Percentiles rank a stretch among this genome's conserved stretches.
phyloP scores from a whole-genome alignment of 2,329 filamentous ascomycete species.

The Pseudogymnoascus sp. region DNA sequence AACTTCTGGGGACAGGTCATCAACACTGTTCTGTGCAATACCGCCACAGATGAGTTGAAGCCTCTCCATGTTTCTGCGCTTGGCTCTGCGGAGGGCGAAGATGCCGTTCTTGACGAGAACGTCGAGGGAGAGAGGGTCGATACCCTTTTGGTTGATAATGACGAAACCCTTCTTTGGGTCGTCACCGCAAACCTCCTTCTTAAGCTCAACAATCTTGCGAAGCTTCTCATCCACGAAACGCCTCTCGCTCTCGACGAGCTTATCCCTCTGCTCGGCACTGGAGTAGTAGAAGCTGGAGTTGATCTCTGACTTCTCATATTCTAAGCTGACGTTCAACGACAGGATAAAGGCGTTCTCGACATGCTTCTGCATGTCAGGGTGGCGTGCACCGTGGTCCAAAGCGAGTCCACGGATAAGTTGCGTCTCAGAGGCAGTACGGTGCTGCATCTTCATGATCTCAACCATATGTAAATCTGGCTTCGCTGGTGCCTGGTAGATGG shows the following conservation, averaged over 20 bases:
- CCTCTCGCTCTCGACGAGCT: constrained; percentile 94
- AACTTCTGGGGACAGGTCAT: constrained; percentile 78
- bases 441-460: constrained; percentile 99
- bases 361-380: constrained; percentile 96
- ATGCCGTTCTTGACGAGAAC: constrained; percentile 98
- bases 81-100: constrained; percentile 84
- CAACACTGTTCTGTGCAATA: constrained; percentile 87
- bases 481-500: constrained; percentile 80
- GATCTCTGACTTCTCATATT: constrained; percentile 99
- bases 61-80: constrained; percentile 98
- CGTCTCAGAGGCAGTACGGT: constrained; percentile 90
- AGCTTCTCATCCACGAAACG: constrained; percentile 94
- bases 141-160: constrained; percentile 98
- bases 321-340: constrained; percentile 90
- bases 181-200: constrained; percentile 92
- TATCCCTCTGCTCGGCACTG: constrained; percentile 91
- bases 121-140: constrained; percentile 91
- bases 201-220: constrained; percentile 93
- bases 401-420: constrained; percentile 90
- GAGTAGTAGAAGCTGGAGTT: constrained; percentile 99
- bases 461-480: constrained; percentile 99
- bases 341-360: constrained; percentile 94
- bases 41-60: constrained; percentile 92
- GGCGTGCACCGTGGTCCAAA: constrained; percentile 88
- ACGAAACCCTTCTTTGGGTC: constrained; percentile 95